Conservation (phyloP, 352 stramenopile genomes). For the Thraustochytrium sp. region DNA sequence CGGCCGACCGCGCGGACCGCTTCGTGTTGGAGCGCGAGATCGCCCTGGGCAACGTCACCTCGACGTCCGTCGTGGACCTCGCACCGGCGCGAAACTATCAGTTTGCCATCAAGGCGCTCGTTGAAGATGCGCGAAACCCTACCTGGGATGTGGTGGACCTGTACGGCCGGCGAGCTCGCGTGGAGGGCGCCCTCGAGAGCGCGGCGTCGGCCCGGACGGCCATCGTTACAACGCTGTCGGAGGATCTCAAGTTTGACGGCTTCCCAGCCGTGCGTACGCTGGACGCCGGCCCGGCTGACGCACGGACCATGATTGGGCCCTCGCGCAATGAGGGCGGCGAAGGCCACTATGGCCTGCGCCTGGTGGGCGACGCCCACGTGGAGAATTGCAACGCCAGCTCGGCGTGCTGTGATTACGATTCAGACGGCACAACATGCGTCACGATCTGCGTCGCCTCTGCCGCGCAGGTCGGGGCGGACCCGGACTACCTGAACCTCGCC, state of each 20-base stretch:
- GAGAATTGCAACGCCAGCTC: slow-evolving; percentile 79
- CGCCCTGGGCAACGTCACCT: slow-evolving; percentile 80
- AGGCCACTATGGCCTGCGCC: slow-evolving; percentile 75
- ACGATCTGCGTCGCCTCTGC: slow-evolving; percentile 56
- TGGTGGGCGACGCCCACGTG: slow-evolving; percentile 76
- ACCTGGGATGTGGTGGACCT: slow-evolving; percentile 68
- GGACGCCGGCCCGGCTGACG: slow-evolving; percentile 60
- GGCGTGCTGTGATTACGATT: slow-evolving; percentile 70
- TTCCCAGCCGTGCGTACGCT: slow-evolving; percentile 69
- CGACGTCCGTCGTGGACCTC: slow-evolving; percentile 71
- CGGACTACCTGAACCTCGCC: slow-evolving; percentile 21
- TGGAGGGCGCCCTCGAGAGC: slow-evolving; percentile 61
- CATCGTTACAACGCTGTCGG: slow-evolving; percentile 55
- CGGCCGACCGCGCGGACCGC: neutral
- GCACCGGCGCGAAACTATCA: slow-evolving; percentile 61
- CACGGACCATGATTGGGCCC: slow-evolving; percentile 64
- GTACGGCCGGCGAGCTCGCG: slow-evolving; percentile 63
- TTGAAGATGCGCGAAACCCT: slow-evolving; percentile 60
- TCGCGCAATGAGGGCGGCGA: slow-evolving; percentile 74
- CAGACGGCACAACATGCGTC: slow-evolving; percentile 53
- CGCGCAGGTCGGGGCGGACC: neutral
- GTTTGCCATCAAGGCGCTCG: slow-evolving; percentile 67
- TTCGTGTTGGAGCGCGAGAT: slow-evolving; percentile 23
- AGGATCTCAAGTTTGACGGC: slow-evolving; percentile 66
- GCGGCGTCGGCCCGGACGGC: slow-evolving; percentile 52